A percentile compares a stretch with the other conserved stretches of the same genome.
Evolutionary conservation across 306 rosid species (phyloP).

Genomic region (Sechiopsis laciniata): DNA sequence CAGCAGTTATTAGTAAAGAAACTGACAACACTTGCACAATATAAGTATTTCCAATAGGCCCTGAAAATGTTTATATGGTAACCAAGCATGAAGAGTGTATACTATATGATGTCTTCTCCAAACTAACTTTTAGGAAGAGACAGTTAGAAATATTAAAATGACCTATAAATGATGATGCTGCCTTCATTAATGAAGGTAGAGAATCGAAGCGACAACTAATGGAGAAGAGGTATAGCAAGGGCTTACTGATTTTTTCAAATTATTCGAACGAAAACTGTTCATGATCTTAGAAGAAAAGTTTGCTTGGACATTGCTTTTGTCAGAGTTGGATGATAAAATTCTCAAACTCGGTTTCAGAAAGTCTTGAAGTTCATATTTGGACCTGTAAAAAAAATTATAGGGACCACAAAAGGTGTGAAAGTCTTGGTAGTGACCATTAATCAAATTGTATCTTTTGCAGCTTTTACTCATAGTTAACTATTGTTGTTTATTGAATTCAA

Average conservation of each 20-base stretch:
- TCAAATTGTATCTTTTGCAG: neutral
- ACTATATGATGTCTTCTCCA: no score
- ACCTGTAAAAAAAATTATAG: constrained; percentile 35
- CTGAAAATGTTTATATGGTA: neutral
- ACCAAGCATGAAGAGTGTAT: neutral
- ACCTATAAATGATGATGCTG: no score
- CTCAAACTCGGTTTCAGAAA: constrained; percentile 97
- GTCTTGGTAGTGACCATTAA: neutral
- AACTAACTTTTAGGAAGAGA: neutral
- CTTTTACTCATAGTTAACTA: neutral
- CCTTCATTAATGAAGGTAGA: no score
- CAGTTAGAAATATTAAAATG: neutral
- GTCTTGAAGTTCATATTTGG: constrained; percentile 83
- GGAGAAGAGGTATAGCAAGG: constrained; percentile 18
- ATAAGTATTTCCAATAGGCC: neutral
- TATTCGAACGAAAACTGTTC: constrained; percentile 49
- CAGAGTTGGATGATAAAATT: constrained; percentile 47
- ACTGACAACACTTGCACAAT: neutral
- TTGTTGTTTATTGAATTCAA: neutral
- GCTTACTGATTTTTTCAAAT: constrained; percentile 53
- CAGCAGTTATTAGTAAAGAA: neutral
- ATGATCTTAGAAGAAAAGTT: constrained; percentile 46
- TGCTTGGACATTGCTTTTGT: constrained; percentile 42
- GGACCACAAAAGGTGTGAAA: constrained; percentile 14
- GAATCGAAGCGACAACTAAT: neutral